Evolutionary conservation across 257 asterid genomes (phyloP), one percentile per base, ranked within the genome.

Genomic region (Solanum habrochaites): DNA sequence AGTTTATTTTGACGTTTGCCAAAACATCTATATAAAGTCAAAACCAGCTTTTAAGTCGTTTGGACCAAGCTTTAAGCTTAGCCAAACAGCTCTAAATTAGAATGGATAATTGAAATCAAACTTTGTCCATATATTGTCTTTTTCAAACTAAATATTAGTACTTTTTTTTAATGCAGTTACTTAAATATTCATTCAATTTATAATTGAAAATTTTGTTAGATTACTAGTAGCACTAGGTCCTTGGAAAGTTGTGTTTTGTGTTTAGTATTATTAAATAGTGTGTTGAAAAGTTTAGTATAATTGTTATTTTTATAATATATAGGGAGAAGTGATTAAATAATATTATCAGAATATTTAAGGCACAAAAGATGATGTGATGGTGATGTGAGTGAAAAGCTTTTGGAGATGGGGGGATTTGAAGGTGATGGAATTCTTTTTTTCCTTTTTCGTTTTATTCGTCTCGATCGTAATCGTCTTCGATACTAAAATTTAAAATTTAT

Each of bases 291-390:
- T 81, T 81, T 10, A 37, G 39, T 37, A 49, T 49, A 71, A 71
- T 71, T 31, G 18, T 31, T 6, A 6, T 52, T 52, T 52, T 52
- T 32, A 71, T 16, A 80, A 47, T 40, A 47, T 40, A 31, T 78
- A 78, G 93, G 90, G 73, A 88, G 83, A 43, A 20, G 87, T 64
- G 87, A 81, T 18, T 7, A 49, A 80, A 69, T 29, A 29, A 6
- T 81, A 81, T 49, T 27, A 27, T 29, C 43, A 29, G 90, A 86
- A 29, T 70, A 35, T 66, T 80, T 70, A 42, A 39, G 88, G 89
- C 85, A 70, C 52, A 49, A 88, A 86, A 73, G 91, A 87, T 88
- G 93, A 92, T 87, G 90, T 83, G 93, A 91, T 81, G 85, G 92
- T 86, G 94, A 89, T 62, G 92, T 87, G 92, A 91, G 82, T 67